Base-by-base conservation (phyloP, 495 filamentous ascomycete species). In the Penicillium robsamsonii region DNA sequence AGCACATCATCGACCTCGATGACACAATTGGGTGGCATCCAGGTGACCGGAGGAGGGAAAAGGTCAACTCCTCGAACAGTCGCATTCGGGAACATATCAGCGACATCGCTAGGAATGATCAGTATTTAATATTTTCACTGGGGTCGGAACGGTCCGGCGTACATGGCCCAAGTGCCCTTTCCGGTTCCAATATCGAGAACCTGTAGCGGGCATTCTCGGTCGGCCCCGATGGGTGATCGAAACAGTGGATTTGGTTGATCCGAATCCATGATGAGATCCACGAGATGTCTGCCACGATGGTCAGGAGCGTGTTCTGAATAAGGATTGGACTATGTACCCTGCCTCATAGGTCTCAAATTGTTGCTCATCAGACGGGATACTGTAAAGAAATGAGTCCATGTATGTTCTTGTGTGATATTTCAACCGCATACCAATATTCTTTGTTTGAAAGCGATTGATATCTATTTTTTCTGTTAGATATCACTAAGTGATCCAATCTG, bases 61-160 rank as follows among this genome's bases (percentile, higher is more conserved):
- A 67, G 50, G 30, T 67, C 65, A 5, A 67, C 62, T 1, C 65
- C 65, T 18, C 65, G 56, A n/a, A 67, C 62, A 15, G 55, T 65
- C 12, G 62, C 59, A 31, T 62, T 45, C 1, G 62, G 62, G 31
- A 56, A 62, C 52, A 59, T 58, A 50, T 65, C 62, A 35, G 62
- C 62, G 5, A 62, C 62, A 44, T 65, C 62, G 29, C 62, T 65
- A 33, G 40, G 7, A 46, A 9, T 5, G 12, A 20, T 51, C 13
- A 17, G 27, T 20, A 37, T 22, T 33, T 11, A 9, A 13, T 2
- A 1, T 30, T 33, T 18, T 25, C n/a, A 35, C 29, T 6, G 9
- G 2, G 15, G 20, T 29, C 2, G 1, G 24, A 20, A 15, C 10
- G 42, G 12, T 24, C 12, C 10, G 30, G 11, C 57, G 46, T 62